Evolutionary conservation across 805 yeast species (phyloP), one percentile per base, ranked within the genome.

Genomic region (Pichia heedii): DNA sequence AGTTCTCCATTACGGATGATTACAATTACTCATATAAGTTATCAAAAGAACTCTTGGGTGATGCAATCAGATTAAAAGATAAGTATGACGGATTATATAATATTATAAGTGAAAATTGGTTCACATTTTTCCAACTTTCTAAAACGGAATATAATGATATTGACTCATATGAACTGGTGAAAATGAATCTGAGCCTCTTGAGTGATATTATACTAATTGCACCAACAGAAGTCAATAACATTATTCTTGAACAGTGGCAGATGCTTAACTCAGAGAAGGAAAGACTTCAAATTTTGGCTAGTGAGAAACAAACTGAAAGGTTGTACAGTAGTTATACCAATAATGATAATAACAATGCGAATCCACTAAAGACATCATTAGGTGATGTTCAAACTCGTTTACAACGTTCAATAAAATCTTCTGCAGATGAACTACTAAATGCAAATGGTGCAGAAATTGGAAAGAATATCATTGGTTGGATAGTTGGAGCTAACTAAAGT

Each of bases 41-140:
- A 36, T 56, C 74, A 1, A 51, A 52, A n/a, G 65, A 60, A 19
- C 56, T 76, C 33, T 53, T 76, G 10, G 62, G 66, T 18, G 3
- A 30, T 2, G 55, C 60, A 0, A 36, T 53, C 22, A 36, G 41
- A 3, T 16, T 35, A 18, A 50, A 48, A 27, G 22, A 27, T 4
- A 15, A 37, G 1, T 29, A 36, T 5, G 44, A 46, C 13, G 46
- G 22, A 50, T 47, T 50, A 39, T 54, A 22, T 29, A 20, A 38
- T 1, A 18, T 56, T 11, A 41, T 61, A 12, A 54, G 50, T 42
- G 63, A 63, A 16, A 62, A 68, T 39, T 87, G 96, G 95, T 68
- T 79, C 22, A 76, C 84, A 1, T 76, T 82, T 48, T 81, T 79
- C 53, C 95, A 85, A 52, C 79, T 82, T 3, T 84, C 84, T 3